These are phyloP conservation scores for Ophiostoma sp. DNA, from an alignment of 2,329 filamentous ascomycete genomes.

Conservation along the genomic window DNA sequence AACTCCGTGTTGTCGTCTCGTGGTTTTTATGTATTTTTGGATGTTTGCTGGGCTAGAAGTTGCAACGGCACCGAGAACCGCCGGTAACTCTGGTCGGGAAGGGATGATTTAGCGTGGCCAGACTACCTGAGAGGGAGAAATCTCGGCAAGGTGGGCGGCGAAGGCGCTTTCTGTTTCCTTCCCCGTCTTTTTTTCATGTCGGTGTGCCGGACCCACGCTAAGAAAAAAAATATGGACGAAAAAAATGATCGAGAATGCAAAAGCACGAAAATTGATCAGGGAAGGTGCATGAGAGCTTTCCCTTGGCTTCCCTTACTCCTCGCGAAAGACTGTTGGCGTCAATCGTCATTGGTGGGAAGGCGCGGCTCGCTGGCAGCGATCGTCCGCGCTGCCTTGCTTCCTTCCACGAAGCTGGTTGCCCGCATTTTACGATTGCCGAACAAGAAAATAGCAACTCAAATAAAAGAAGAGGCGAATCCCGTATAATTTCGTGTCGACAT, in stretches of 20 bases:
- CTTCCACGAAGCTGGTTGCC: background rate
- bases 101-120: background rate
- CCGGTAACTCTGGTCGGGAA: background rate
- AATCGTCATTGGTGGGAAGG: background rate
- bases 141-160: conserved; percentile 7
- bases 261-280: conserved; percentile 1
- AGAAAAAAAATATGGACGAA: background rate
- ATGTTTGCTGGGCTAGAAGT: background rate
- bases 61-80: conserved; percentile 21
- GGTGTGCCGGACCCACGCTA: background rate
- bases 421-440: conserved; percentile 1
- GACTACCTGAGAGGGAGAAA: background rate
- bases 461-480: background rate
- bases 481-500: conserved; percentile 7
- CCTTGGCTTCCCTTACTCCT: background rate
- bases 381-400: background rate
- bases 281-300: too few relatives aligned
- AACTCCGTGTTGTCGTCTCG: background rate
- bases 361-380: conserved; percentile 1
- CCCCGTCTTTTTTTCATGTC: background rate
- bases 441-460: background rate
- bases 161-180: background rate
- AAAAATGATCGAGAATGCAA: background rate
- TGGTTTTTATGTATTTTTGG: background rate
- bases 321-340: background rate